Base-by-base conservation (phyloP, 371 early-diverging fungal species). In the Mucor irregularis region DNA sequence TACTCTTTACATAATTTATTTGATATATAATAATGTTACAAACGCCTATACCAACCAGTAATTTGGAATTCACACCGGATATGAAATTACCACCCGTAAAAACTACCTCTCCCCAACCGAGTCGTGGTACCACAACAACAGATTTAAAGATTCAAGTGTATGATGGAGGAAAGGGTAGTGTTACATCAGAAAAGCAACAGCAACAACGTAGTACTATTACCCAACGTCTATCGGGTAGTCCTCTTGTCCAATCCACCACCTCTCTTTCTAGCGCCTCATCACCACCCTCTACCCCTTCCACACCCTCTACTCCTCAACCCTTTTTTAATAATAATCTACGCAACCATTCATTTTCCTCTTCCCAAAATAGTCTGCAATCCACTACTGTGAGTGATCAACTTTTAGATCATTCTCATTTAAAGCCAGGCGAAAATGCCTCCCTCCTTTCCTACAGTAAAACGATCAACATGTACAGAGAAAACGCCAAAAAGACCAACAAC, bases 401-500 rank as follows among this genome's bases (percentile, higher is more conserved):
- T 10, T 68, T 84, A 16, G 78, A 81, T 24, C 84, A 85, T 37
- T 76, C 78, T 5, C 85, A 85, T 59, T 67, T 85, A 8, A 81
- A 78, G 46, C 84, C 84, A 17, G 84, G 85, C 6, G 69, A 77
- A 35, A 81, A 81, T 49, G 86, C 86, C 0, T 77, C 79, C 0
- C 48, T 85, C 5, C 61, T 87, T 5, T 80, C 88, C 4, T 80
- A 85, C 43, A 82, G 82, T 21, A 83, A 86, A 52, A 85, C 88
- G 1, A 70, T 93, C 46, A 85, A 89, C 66, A 74, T 85, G 76
- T 90, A 90, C 60, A 71, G 90, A 29, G 84, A 88, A 56, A 90
- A 90, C 56, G 90, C 86, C 24, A 89, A 87, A 68, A 85, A 84
- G 64, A 86, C 86, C 38, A 85, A 85, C 33, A 89, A 90, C 57